Conservation (phyloP, 495 filamentous ascomycete genomes). For the Oidiodendron maius region DNA sequence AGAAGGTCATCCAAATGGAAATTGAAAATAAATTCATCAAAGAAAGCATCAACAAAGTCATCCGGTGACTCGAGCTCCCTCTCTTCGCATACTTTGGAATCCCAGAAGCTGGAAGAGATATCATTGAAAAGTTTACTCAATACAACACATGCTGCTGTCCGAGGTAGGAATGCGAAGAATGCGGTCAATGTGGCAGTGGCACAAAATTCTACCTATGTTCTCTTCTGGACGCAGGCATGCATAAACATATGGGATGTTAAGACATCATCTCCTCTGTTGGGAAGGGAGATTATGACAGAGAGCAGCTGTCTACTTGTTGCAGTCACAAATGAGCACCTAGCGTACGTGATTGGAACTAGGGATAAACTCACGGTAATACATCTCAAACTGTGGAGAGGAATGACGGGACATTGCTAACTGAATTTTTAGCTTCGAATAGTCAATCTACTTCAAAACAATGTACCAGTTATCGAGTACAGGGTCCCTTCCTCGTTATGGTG, state of each 20-base stretch:
- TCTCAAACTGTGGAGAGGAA: neutral
- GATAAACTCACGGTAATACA: constrained; percentile 30
- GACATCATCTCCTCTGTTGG: constrained; percentile 22
- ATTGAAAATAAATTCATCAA: constrained; percentile 24
- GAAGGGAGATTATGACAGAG: constrained; percentile 23
- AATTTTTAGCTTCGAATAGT: constrained; percentile 26
- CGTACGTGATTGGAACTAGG: constrained; percentile 29
- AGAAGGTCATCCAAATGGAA: constrained; percentile 28
- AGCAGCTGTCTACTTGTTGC: constrained; percentile 31
- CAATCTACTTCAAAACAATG: constrained; percentile 23
- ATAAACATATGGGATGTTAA: constrained; percentile 33
- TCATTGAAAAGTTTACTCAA: constrained; percentile 17
- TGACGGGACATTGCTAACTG: neutral
- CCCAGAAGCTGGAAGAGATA: constrained; percentile 30
- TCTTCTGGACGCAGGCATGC: constrained; percentile 30
- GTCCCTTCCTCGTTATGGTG: constrained; percentile 33
- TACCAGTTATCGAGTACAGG: constrained; percentile 26
- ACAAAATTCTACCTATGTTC: constrained; percentile 28
- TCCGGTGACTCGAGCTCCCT: constrained; percentile 27
- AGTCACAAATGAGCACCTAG: constrained; percentile 25
- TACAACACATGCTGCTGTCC: constrained; percentile 13
- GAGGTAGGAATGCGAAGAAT: constrained; percentile 23
- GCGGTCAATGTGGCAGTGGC: constrained; percentile 26
- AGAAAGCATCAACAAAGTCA: constrained; percentile 14
- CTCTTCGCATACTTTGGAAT: constrained; percentile 23